Conservation (phyloP, 768 basidiomycete species). For the Suillus clintonianus region DNA sequence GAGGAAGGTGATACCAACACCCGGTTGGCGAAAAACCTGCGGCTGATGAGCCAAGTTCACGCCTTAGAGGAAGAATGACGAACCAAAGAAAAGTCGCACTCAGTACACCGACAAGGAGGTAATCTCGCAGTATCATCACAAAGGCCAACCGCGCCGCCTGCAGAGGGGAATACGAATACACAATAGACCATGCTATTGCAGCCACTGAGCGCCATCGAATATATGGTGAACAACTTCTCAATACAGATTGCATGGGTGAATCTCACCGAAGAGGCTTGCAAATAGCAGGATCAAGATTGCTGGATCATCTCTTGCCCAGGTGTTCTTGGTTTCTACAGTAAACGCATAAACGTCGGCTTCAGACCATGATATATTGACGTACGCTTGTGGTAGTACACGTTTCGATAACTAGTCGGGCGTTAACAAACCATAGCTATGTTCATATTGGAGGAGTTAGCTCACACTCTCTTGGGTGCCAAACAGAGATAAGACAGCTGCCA, state of each 20-base stretch:
- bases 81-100: conserved; percentile 80
- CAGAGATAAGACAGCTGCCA: conserved; percentile 97
- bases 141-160: conserved; percentile 66
- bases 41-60: conserved; percentile 15
- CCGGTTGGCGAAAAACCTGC: conserved; percentile 71
- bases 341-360: background rate
- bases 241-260: background rate
- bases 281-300: conserved; percentile 88
- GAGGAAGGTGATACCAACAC: conserved; percentile 72
- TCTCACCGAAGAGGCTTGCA: conserved; percentile 70
- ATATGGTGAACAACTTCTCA: background rate
- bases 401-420: conserved; percentile 67
- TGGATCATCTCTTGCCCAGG: conserved; percentile 97
- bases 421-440: conserved; percentile 9
- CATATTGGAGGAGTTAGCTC: conserved; percentile 23
- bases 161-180: conserved; percentile 66
- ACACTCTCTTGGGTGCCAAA: conserved; percentile 91
- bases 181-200: conserved; percentile 82
- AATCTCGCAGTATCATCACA: conserved; percentile 88
- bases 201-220: conserved; percentile 51
- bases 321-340: conserved; percentile 89
- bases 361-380: background rate
- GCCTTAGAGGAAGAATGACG: conserved; percentile 17
- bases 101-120: conserved; percentile 74
- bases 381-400: conserved; percentile 99